Evolutionary conservation across 2,329 filamentous ascomycete genomes (phyloP).

Genomic region (Parastagonospora avenae): DNA sequence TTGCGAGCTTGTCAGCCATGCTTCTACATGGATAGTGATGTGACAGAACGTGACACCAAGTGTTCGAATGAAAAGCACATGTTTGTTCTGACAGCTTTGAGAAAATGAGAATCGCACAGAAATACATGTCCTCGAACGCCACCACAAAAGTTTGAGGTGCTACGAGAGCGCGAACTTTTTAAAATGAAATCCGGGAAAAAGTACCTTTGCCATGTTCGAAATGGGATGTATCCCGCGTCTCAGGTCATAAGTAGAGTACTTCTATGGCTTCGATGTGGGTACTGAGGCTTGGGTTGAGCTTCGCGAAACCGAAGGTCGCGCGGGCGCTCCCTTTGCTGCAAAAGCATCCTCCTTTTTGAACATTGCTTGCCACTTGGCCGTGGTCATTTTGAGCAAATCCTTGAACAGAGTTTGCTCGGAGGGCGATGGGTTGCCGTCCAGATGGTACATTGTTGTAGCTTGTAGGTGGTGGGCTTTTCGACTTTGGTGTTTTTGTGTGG

Average conservation of each 20-base stretch:
- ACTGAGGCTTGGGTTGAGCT: conserved; percentile 45
- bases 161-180: no score
- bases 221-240: no score
- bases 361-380: conserved; percentile 26
- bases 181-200: no score
- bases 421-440: conserved; percentile 26
- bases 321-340: conserved; percentile 8
- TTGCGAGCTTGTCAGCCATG: no score
- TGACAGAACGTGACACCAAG: no score
- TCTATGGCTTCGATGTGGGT: conserved; percentile 41
- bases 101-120: no score
- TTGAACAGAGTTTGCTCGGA: conserved; percentile 26
- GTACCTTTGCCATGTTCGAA: no score
- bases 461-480: neutral
- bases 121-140: no score
- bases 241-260: neutral
- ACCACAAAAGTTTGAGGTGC: no score
- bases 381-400: conserved; percentile 26
- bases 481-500: neutral
- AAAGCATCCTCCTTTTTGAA: conserved; percentile 11
- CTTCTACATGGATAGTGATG: no score
- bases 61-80: no score
- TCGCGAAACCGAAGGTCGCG: conserved; percentile 38
- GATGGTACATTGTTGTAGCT: conserved; percentile 26
- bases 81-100: no score